Base-by-base conservation (phyloP, 2,329 filamentous ascomycete species). In the Aureobasidium sp. region DNA sequence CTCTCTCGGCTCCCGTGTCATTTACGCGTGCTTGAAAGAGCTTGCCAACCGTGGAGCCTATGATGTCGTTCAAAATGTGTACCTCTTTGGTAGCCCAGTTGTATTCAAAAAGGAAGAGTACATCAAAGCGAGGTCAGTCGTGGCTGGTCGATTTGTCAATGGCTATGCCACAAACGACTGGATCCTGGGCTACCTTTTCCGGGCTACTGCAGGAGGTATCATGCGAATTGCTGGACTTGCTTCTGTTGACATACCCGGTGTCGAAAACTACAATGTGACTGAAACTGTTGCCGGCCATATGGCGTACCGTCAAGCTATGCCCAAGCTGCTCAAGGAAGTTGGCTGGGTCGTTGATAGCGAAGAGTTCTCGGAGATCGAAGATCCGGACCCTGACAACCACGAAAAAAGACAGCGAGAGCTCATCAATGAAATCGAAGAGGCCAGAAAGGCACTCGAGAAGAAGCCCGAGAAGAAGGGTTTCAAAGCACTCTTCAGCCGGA, bases 351-450 rank as follows among this genome's bases (percentile, higher is more conserved):
- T 97, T 3, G 85, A 95, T 63, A 90, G 85, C 59, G 90, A 96
- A 61, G 91, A 97, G 66, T 98, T 97, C 65, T 84, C 81, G 1
- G 93, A 98, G 70, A 97, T 98, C 56, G 93, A 97, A 66, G 93
- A 98, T 61, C 90, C 93, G 0, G 93, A 98, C 63, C 93, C 93
- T 0, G 93, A 97, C 0, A 91, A 95, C 61, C 91, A 97, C 70
- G 79, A 81, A 47, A 79, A 89, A 66, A 79, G 90, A 42, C 93
- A 98, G 69, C 80, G 90, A 53, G 91, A 97, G 69, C 79, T 98
- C 37, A 95, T 98, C 66, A 90, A 86, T 62, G 93, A 98, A 70
- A 95, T 98, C 49, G 91, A 97, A 66, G 90, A 95, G 69, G 93
- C 93, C 6, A 81, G 93, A 32, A 90, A 85, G 65, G 83, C 93